These are phyloP conservation scores for Aspergillus uvarum DNA, from an alignment of 2,329 filamentous ascomycete genomes.

Conservation along the genomic window DNA sequence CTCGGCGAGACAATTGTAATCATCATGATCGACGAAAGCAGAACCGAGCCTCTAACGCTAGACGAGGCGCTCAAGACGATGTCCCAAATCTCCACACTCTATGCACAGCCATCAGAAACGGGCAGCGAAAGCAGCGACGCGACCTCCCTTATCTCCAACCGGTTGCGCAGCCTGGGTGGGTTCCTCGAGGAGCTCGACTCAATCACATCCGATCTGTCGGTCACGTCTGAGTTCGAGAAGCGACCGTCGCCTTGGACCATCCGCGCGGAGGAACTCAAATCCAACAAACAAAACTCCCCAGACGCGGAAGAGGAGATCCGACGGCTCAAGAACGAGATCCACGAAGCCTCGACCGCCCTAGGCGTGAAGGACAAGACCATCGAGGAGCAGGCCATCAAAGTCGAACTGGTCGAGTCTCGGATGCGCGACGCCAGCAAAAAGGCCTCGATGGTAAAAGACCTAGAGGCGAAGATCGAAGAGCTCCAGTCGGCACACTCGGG, in stretches of 20 bases:
- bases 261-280: slow-evolving; percentile 76
- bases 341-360: slow-evolving; percentile 70
- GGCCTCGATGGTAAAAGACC: slow-evolving; percentile 53
- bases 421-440: slow-evolving; percentile 83
- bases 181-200: slow-evolving; percentile 70
- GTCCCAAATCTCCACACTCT: slow-evolving; percentile 30
- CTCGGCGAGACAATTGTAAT: slow-evolving; percentile 66
- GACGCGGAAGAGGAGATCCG: slow-evolving; percentile 84
- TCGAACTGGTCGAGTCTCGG: slow-evolving; percentile 84
- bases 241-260: slow-evolving; percentile 77
- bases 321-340: slow-evolving; percentile 74
- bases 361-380: slow-evolving; percentile 76
- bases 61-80: slow-evolving; percentile 66
- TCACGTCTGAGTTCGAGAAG: slow-evolving; percentile 77
- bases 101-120: slow-evolving; percentile 26
- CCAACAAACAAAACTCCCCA: slow-evolving; percentile 75
- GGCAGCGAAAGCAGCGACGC: slow-evolving; percentile 52
- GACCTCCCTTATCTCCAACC: slow-evolving; percentile 66
- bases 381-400: slow-evolving; percentile 84
- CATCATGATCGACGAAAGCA: slow-evolving; percentile 70
- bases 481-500: slow-evolving; percentile 36
- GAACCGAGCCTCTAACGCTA: slow-evolving; percentile 65
- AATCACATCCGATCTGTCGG: slow-evolving; percentile 67
- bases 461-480: slow-evolving; percentile 44
- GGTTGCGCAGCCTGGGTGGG: slow-evolving; percentile 63